Conservation (phyloP, 768 basidiomycete genomes). For the Mycena amicta region DNA sequence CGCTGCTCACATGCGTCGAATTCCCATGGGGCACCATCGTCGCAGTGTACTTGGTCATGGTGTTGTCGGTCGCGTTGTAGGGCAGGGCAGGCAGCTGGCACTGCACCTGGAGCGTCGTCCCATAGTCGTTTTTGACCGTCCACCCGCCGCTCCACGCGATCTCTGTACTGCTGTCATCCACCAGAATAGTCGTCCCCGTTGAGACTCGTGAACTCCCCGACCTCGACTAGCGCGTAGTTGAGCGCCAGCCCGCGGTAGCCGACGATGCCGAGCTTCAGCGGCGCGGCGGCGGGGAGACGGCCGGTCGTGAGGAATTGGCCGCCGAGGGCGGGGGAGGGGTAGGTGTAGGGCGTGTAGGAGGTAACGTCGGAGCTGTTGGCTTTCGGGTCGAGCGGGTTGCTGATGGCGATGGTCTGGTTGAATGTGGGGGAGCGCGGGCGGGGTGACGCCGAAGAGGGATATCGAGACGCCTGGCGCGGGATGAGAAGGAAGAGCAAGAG, state of each 20-base stretch:
- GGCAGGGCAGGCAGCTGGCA: neutral
- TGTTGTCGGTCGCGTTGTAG: neutral
- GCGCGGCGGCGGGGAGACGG: neutral
- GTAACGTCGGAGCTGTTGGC: neutral
- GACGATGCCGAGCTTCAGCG: neutral
- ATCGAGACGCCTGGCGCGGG: neutral
- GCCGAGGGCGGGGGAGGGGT: neutral
- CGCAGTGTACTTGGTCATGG: neutral
- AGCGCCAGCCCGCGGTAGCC: conserved; percentile 2
- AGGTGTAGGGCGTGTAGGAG: neutral
- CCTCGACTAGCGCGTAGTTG: conserved; percentile 13
- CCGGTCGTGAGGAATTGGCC: conserved; percentile 3
- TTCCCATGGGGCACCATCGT: too few species aligned
- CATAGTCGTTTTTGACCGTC: too few species aligned
- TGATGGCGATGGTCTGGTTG: conserved; percentile 7
- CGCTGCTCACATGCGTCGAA: too few species aligned
- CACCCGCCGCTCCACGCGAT: conserved; percentile 11
- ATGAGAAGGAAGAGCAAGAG: neutral
- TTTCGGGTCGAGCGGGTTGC: neutral
- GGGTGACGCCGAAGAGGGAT: too few species aligned
- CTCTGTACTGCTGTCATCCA: conserved; percentile 14
- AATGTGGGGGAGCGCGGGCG: neutral
- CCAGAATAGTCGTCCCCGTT: conserved; percentile 16
- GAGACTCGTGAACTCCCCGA: conserved; percentile 2
- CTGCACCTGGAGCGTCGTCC: neutral